Percentiles rank a stretch among this genome's conserved stretches.
These are phyloP conservation scores for Helianthus annuus DNA, from an alignment of 129 eudicot genomes.

Conservation along the genomic window DNA sequence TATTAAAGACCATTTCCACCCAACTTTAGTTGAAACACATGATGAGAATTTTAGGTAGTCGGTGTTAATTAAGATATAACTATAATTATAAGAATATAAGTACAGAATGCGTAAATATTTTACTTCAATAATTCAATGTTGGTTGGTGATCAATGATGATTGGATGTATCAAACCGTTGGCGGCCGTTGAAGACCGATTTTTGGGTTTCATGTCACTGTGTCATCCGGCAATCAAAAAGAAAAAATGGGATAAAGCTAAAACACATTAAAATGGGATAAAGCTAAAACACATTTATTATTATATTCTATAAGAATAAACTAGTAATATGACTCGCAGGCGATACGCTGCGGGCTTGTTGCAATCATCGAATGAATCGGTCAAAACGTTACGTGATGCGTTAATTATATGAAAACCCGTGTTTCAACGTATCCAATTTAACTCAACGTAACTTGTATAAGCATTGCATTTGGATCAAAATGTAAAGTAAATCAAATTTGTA, in stretches of 20 bases:
- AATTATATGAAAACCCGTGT: no score
- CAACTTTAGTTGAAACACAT: neutral
- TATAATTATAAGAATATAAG: neutral
- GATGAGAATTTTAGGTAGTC: neutral
- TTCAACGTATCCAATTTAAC: no score
- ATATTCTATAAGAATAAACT: no score
- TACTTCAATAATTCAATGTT: neutral
- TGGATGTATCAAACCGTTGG: neutral
- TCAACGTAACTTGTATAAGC: no score
- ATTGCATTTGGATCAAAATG: no score
- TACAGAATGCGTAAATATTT: neutral
- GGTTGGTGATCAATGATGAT: conserved; percentile 2
- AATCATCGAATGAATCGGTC: no score
- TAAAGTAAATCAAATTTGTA: no score
- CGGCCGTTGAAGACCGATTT: neutral
- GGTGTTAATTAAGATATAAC: neutral
- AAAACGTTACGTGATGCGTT: no score
- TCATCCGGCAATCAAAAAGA: neutral
- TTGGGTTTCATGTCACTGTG: neutral
- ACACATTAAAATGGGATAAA: neutral
- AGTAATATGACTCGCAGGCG: no score
- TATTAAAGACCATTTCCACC: conserved; percentile 1
- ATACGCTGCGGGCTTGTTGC: no score
- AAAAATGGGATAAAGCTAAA: neutral
- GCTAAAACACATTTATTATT: neutral